Evolutionary conservation across 345 rosid species (phyloP), one percentile per base, ranked within the genome.

Genomic region (Raphanus raphanistrum): DNA sequence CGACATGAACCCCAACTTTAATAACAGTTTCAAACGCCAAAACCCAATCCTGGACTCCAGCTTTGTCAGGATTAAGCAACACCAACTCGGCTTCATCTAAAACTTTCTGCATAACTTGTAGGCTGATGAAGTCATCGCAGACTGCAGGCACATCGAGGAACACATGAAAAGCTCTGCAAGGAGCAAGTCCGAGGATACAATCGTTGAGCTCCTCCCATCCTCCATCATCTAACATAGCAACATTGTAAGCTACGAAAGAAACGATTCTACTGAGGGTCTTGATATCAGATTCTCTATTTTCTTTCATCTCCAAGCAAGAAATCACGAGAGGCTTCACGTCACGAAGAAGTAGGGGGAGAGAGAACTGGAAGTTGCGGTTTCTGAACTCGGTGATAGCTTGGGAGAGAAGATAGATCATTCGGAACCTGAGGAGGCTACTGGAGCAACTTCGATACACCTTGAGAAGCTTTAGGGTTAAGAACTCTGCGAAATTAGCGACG

Each of bases 161-260:
- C 45, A 68, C 8, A 6, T 52, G 60, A 28, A 68, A 68, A 4
- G 72, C 72, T 38, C 16, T 68, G 6, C 16, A 3, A 13, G 60
- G 61, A 0, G 10, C 9, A 11, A 68, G 7, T 0, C 3, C 7
- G 27, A 27, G 15, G 43, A 68, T 68, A 31, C 72, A 68, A 0
- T 8, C 72, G 15, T 21, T 28, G 28, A 68, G 62, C 61, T 52
- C 61, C 0, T 68, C 45, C 61, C 72, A 68, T 28, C 62, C 28
- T 3, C 15, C 3, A 5, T 52, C 35, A 0, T 48, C 26, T 7
- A 15, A 52, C 43, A 3, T n/a, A 2, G 15, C 15, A 29, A 48
- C 72, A 9, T 52, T 15, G 26, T 15, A 15, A 3, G 62, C 62
- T 2, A 68, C 45, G 2, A 68, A 27, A 4, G 60, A 29, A 0